Percentiles rank a stretch among this genome's conserved stretches.
Conservation (phyloP, 768 basidiomycete genomes). For the Lentinus brumalis region DNA sequence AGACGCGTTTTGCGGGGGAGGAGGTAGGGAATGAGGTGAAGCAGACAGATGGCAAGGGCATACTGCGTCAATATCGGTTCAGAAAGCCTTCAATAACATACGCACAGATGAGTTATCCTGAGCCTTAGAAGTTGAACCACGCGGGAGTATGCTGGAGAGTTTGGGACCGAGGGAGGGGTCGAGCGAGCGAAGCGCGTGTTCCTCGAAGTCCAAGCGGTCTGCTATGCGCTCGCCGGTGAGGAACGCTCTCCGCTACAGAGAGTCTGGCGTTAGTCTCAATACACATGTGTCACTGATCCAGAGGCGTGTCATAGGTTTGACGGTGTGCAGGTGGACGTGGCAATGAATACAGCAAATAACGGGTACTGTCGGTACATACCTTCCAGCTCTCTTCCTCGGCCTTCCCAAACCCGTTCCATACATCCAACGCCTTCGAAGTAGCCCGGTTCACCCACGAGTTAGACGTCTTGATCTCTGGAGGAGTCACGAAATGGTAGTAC, state of each 20-base stretch:
- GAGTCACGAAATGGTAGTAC: constrained; percentile 45
- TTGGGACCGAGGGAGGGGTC: constrained; percentile 70
- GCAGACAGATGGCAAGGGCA: not conserved
- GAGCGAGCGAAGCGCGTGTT: constrained; percentile 70
- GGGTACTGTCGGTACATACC: constrained; percentile 42
- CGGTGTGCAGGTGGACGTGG: too few relatives aligned
- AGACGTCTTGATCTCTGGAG: constrained; percentile 28
- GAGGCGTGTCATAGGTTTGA: too few relatives aligned
- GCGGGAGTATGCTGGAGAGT: constrained; percentile 21
- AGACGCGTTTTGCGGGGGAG: not conserved
- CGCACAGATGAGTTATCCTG: constrained; percentile 20
- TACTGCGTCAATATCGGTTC: constrained; percentile 26
- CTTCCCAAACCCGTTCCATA: constrained; percentile 72
- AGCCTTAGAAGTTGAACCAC: constrained; percentile 8
- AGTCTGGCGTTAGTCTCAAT: not conserved
- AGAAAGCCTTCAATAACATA: not conserved
- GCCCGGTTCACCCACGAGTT: constrained; percentile 49
- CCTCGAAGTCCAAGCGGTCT: constrained; percentile 79
- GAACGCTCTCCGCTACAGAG: constrained; percentile 56
- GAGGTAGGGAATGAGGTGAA: too few relatives aligned
- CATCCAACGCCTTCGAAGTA: constrained; percentile 50
- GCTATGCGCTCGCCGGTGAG: constrained; percentile 66
- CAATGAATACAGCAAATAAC: too few relatives aligned
- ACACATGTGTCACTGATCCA: too few relatives aligned
- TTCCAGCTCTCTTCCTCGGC: constrained; percentile 69